Base-by-base conservation (phyloP, 257 asterid genomes). In the Salvia miltiorrhiza region DNA sequence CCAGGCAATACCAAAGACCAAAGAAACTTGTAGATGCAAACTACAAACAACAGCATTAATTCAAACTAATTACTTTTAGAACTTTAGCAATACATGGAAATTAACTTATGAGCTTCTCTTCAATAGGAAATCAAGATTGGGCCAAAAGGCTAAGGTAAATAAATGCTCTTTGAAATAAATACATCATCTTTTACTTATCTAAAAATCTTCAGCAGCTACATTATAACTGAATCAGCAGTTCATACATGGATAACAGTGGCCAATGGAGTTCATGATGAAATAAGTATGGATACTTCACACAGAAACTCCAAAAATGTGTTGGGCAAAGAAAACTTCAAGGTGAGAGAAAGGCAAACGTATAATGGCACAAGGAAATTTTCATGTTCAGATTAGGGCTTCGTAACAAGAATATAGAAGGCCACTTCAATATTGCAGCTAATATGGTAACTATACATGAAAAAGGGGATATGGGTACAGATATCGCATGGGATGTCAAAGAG, bases 1-100 rank as follows among this genome's bases (percentile, higher is more conserved):
- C 23, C 74, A 48, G 52, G 73, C 47, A 56, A 74, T 20, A 74
- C 20, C 19, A 35, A 67, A 67, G 65, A 50, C 19, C 52, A n/a
- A 26, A 66, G 19, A 45, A 62, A 26, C 13, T 45, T 6, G 28
- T 5, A 49, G 39, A 21, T 32, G 21, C 23, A 53, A 53, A 54
- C 17, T 7, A 19, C 20, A 58, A 11, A 32, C 10, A 43, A 26
- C 4, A 58, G 16, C 48, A 70, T 10, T 30, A 10, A 14, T 21
- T 67, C 4, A 14, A 3, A 24, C 35, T 6, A 21, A 45, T 30
- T 55, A 64, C 14, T 28, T 9, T 23, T 30, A 10, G 28, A 58
- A 58, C 30, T 47, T 67, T 49, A 37, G 32, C 11, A 28, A 14
- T 43, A 48, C 21, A 65, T 10, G 35, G 55, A 45, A 28, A 45